Conservation (phyloP, 139 green algal species). For the Klebsormidium nitens region DNA sequence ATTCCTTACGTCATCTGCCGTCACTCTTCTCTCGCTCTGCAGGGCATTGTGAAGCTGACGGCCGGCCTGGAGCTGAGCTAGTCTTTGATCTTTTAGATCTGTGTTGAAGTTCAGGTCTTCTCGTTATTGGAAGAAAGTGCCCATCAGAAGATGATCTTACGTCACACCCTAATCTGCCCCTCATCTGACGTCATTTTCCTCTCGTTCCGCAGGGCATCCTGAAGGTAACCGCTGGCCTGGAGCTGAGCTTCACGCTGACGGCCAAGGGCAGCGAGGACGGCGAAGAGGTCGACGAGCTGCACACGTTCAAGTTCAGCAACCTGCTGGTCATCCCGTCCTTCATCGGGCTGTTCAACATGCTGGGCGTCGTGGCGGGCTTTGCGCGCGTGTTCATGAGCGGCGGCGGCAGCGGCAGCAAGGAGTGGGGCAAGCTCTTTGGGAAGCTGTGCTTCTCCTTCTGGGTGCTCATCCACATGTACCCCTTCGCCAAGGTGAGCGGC, state of each 20-base stretch:
- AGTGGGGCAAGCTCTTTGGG: conserved; percentile 23
- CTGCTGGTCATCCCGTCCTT: conserved; percentile 19
- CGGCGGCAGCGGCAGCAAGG: background rate
- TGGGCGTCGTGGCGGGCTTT: conserved; percentile 24
- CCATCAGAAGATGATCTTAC: too few species aligned
- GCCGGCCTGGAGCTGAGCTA: too few species aligned
- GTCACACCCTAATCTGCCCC: background rate
- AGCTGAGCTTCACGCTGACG: conserved; percentile 36
- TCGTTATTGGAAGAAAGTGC: too few species aligned
- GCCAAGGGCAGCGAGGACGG: conserved; percentile 22
- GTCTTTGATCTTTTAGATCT: too few species aligned
- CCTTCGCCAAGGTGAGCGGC: conserved; percentile 26
- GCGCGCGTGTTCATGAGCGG: background rate
- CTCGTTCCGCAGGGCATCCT: conserved; percentile 33
- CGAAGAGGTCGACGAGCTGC: conserved; percentile 29
- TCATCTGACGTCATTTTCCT: too few species aligned
- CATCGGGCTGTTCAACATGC: conserved; percentile 31
- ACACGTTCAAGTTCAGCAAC: conserved; percentile 35
- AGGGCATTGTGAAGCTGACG: too few species aligned
- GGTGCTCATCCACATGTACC: conserved; percentile 40
- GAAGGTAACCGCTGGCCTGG: conserved; percentile 28
- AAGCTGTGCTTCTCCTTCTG: conserved; percentile 40
- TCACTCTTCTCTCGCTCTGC: too few species aligned
- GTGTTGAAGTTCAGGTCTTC: too few species aligned
- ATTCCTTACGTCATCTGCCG: too few species aligned